Evolutionary conservation across 2,329 filamentous ascomycete genomes (phyloP), one percentile per base, ranked within the genome.

Genomic region (Xylariaceae sp.): DNA sequence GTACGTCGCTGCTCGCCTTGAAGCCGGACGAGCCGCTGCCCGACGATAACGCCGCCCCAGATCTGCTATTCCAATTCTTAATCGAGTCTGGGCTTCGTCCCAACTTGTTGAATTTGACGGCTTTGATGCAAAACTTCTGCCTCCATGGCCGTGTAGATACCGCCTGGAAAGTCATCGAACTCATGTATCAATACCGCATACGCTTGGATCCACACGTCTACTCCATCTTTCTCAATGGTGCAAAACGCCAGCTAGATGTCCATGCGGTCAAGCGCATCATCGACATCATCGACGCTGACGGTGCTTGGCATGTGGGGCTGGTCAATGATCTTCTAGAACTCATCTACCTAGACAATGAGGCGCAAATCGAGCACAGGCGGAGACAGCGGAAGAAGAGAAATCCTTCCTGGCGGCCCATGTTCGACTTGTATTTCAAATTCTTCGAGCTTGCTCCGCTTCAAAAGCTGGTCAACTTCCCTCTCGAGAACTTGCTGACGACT

Each of bases 91-190:
- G 86, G 1, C 71, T 88, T 44, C 72, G 74, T 17, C 82, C 88
- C 19, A 87, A 89, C 57, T 70, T 81, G 13, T 72, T 83, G 51
- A 77, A 78, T 11, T 82, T 87, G 63, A 88, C 87, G 14, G 77
- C 87, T 42, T 72, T 90, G 53, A 80, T 97, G 49, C 78, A 83
- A 38, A 89, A 90, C 52, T 83, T 91, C 14, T 82, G 88, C 61
- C 75, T 83, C 52, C 80, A 77, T n/a, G 79, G 80, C 11, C 81
- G 89, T 59, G 66, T 82, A 7, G 73, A 79, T 36, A 81, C 83
- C 3, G 87, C 84, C 0, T 83, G 83, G 71, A 76, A 81, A 39
- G 78, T 93, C 45, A 83, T 86, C 60, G 75, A 84, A 19, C 76
- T 84, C 39, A 80, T 92, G 66, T 71, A 78, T 46, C 70, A 76